Conservation (phyloP, 2,329 filamentous ascomycete genomes). For the Colletotrichum cereale region DNA sequence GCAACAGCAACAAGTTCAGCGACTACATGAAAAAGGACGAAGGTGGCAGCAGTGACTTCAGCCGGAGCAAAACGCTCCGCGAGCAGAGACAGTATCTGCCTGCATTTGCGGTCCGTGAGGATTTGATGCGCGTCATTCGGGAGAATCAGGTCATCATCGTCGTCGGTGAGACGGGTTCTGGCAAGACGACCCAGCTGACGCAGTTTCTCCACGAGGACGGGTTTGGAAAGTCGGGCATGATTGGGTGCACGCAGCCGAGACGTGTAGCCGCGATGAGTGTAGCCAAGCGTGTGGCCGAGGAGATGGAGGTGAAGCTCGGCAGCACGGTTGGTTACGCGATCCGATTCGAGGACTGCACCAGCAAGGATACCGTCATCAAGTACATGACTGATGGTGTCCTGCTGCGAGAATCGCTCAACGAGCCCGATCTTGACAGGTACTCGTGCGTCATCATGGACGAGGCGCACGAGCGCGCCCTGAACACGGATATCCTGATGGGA, state of each 20-base stretch:
- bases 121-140: constrained; percentile 88
- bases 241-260: constrained; percentile 95
- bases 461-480: constrained; percentile 94
- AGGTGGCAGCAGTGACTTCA: constrained; percentile 88
- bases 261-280: constrained; percentile 99
- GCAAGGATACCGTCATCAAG: constrained; percentile 94
- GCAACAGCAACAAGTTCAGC: constrained; percentile 79
- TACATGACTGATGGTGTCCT: constrained; percentile 99
- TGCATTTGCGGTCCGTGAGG: constrained; percentile 95
- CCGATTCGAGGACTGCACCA: constrained; percentile 98
- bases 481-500: constrained; percentile 97
- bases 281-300: constrained; percentile 96
- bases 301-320: constrained; percentile 95
- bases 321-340: constrained; percentile 95
- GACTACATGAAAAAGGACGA: constrained; percentile 90
- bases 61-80: constrained; percentile 87
- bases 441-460: constrained; percentile 99
- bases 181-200: constrained; percentile 96
- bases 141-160: constrained; percentile 99
- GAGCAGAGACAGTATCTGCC: constrained; percentile 95
- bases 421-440: constrained; percentile 93
- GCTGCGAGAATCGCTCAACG: constrained; percentile 91
- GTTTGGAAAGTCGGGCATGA: constrained; percentile 88
- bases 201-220: constrained; percentile 97
- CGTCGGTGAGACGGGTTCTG: constrained; percentile 96